These are phyloP conservation scores for Cnidoscolus chayamansa DNA, from an alignment of 441 rosid genomes.

Conservation along the genomic window DNA sequence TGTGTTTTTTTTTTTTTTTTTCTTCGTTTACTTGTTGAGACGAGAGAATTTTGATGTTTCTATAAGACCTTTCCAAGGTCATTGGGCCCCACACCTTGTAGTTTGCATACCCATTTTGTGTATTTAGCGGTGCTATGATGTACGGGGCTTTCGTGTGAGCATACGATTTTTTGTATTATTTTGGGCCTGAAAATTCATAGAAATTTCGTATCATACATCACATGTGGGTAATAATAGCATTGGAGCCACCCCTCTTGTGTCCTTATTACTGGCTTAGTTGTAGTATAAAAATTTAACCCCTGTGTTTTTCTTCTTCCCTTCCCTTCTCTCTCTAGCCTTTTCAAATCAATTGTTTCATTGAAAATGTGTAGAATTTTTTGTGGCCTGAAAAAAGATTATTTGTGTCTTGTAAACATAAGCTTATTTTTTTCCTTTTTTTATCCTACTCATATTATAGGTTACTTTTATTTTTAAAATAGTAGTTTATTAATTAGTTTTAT, in stretches of 20 bases:
- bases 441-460: too few relatives aligned
- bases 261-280: not conserved
- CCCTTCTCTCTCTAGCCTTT: not conserved
- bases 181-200: slow-evolving; percentile 24
- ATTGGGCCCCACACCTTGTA: slow-evolving; percentile 34
- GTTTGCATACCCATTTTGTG: slow-evolving; percentile 13
- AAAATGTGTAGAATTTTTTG: not conserved
- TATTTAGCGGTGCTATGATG: slow-evolving; percentile 18
- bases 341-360: slow-evolving; percentile 5
- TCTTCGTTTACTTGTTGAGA: not conserved
- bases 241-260: not conserved
- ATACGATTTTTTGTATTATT: slow-evolving; percentile 23
- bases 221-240: not conserved
- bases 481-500: too few relatives aligned
- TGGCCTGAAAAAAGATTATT: too few relatives aligned
- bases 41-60: slow-evolving; percentile 10
- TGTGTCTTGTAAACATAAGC: too few relatives aligned
- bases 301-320: not conserved
- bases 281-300: not conserved
- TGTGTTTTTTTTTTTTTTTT: slow-evolving; percentile 23
- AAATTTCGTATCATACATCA: slow-evolving; percentile 20
- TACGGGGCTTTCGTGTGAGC: slow-evolving; percentile 21
- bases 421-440: too few relatives aligned
- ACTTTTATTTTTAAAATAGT: too few relatives aligned
- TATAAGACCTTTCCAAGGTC: slow-evolving; percentile 15